Conservation (phyloP, 2,329 filamentous ascomycete species). For the Talaromyces sp. region DNA sequence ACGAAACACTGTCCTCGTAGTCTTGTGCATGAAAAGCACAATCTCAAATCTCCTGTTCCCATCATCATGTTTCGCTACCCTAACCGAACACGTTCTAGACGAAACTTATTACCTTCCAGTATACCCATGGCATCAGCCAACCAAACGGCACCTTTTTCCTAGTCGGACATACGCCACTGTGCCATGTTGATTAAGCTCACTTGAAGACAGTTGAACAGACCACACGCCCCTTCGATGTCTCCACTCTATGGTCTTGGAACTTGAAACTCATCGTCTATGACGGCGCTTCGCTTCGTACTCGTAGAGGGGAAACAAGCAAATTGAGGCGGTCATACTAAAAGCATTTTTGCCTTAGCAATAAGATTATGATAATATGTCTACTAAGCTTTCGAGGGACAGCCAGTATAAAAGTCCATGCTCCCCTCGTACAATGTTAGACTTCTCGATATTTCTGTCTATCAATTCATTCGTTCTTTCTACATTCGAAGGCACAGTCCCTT, state of each 20-base stretch:
- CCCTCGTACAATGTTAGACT: not conserved
- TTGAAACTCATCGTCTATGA: not conserved
- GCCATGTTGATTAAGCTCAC: not conserved
- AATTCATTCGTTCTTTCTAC: conserved; percentile 2
- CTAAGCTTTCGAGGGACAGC: not conserved
- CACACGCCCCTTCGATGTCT: not conserved
- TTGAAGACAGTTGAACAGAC: not conserved
- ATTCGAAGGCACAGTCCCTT: conserved; percentile 4
- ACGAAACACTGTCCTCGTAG: not conserved
- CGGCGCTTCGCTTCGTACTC: not conserved
- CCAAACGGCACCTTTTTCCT: not conserved
- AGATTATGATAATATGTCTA: not conserved
- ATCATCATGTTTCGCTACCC: not conserved
- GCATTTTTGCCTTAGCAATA: not conserved
- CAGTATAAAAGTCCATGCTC: not conserved
- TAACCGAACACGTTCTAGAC: not conserved
- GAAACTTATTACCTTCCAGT: not conserved
- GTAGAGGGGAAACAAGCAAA: not conserved
- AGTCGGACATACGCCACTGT: conserved; percentile 8
- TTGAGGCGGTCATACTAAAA: not conserved
- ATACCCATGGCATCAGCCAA: not conserved
- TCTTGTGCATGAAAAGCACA: not conserved
- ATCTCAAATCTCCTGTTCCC: not conserved
- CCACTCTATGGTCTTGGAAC: not conserved
- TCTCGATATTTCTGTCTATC: not conserved